Base-by-base conservation (phyloP, 257 asterid species). In the Handroanthus guayacan region DNA sequence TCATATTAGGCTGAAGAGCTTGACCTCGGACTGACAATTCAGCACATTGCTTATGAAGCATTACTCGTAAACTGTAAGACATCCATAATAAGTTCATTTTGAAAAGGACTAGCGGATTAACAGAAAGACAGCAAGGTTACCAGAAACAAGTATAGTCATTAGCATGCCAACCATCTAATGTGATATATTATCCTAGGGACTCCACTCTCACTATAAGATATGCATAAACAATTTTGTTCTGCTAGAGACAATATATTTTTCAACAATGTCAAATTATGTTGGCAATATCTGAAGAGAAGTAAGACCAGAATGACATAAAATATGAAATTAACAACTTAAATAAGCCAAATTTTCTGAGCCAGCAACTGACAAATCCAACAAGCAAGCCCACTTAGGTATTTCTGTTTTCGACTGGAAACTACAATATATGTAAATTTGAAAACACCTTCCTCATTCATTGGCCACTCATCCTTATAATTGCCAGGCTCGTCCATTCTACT, bases 11-110 rank as follows among this genome's bases (percentile, higher is more conserved):
- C 41, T 69, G 87, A 78, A 79, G 87, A 78, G 84, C 74, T 71
- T 84, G 91, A 78, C 80, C 86, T 79, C 82, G 82, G 74, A 85
- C 83, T 34, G 83, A 78, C 65, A 84, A 82, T 76, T 86, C 95
- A 52, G 81, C 69, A 44, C 75, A 69, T 73, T 94, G 82, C 81
- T 80, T 80, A 63, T 85, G 84, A 62, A 93, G 97, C 86, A 93
- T 79, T 67, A 87, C 81, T 57, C 98, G 84, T 85, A 95, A 85
- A 85, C 99, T 92, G 95, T 77, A 87, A 76, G 80, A 79, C 67
- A 68, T 61, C 45, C 60, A 41, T 18, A 16, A 65, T 83, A 55
- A 85, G 79, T 78, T 60, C 72, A 77, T 69, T 75, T 76, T 71
- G 62, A 72, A 68, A 69, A 48, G 37, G 71, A 56, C 74, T 57